Evolutionary conservation across 2,329 filamentous ascomycete species (phyloP).

Genomic region (Neophaeococcomyces mojaviensis): DNA sequence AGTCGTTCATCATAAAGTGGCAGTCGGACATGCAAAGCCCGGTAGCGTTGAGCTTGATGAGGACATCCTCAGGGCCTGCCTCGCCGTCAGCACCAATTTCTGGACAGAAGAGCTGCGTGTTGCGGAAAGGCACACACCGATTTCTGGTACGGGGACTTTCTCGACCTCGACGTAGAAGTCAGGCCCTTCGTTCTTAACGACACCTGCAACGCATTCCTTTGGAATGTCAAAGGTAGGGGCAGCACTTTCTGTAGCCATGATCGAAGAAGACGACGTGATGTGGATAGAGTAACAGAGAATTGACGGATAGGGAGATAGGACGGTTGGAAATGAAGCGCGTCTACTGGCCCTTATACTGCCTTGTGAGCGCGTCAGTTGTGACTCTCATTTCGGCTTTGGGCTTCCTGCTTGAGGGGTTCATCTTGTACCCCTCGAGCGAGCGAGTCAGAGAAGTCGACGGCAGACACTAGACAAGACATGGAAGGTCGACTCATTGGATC

Average conservation of each 20-base stretch:
- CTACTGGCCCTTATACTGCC: not conserved
- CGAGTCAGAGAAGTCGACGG: slow-evolving; percentile 6
- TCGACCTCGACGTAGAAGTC: slow-evolving; percentile 22
- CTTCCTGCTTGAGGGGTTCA: slow-evolving; percentile 1
- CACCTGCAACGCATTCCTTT: slow-evolving; percentile 20
- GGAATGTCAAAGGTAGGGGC: slow-evolving; percentile 23
- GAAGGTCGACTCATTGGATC: slow-evolving; percentile 1
- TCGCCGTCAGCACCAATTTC: not conserved
- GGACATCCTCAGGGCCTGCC: slow-evolving; percentile 46
- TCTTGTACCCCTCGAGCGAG: not conserved
- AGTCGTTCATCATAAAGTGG: slow-evolving; percentile 51
- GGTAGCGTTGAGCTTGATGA: slow-evolving; percentile 51
- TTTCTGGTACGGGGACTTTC: slow-evolving; percentile 23
- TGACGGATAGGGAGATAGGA: not conserved
- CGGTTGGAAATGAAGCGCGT: not conserved
- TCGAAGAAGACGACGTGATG: not conserved
- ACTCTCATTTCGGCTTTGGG: not conserved
- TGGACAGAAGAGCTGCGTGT: not conserved
- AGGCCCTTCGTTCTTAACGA: slow-evolving; percentile 22
- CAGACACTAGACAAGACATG: not conserved
- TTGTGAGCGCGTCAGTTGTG: not conserved
- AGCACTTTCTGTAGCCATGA: slow-evolving; percentile 9
- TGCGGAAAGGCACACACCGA: slow-evolving; percentile 12
- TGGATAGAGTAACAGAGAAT: not conserved
- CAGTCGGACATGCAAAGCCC: slow-evolving; percentile 53